Evolutionary conservation across 768 basidiomycete species (phyloP), one percentile per base, ranked within the genome.

Genomic region (Mycena leptocephala): DNA sequence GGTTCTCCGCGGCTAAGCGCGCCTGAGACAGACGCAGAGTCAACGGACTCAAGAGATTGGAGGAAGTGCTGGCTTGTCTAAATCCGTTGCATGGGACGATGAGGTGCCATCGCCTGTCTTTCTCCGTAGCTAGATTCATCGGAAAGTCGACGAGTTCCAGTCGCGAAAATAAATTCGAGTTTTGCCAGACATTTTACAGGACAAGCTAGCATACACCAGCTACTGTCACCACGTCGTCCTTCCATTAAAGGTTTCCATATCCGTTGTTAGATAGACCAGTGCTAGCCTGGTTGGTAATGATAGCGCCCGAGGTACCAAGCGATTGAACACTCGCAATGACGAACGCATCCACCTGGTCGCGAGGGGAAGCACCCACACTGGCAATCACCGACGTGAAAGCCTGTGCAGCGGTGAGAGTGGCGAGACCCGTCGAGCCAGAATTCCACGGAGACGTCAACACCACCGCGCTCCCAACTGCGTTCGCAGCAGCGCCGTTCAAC

Each of bases 231-330:
- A 7, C 18, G 5, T n/a, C 28, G 7, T n/a, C 14, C 33, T 35
- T 28, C 28, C 20, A 51, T 26, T 28, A 80, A 18, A 80, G 75
- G 56, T 76, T 79, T 35, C 80, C 80, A 70, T 78, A 80, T 13
- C 80, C 80, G 59, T 80, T 75, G 67, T 80, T 80, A 8, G 76
- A 22, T 9, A 80, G 35, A 3, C 80, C 80, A 32, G 80, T 79
- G 68, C 74, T 76, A 35, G 70, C 76, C 69, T 80, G 80, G 72
- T 80, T 70, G n/a, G 78, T 79, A n/a, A 80, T 72, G 46, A 80
- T 79, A 16, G 69, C 56, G 5, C 80, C 78, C 9, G 30, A 48
- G 14, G 37, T 80, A 13, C 80, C 80, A 22, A 80, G 69, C 16
- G 78, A 79, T 35, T 78, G 72, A 18, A 80, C 80, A 43, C 67